Evolutionary conservation across 345 rosid genomes (phyloP).

Genomic region (Populus pruinosa): DNA sequence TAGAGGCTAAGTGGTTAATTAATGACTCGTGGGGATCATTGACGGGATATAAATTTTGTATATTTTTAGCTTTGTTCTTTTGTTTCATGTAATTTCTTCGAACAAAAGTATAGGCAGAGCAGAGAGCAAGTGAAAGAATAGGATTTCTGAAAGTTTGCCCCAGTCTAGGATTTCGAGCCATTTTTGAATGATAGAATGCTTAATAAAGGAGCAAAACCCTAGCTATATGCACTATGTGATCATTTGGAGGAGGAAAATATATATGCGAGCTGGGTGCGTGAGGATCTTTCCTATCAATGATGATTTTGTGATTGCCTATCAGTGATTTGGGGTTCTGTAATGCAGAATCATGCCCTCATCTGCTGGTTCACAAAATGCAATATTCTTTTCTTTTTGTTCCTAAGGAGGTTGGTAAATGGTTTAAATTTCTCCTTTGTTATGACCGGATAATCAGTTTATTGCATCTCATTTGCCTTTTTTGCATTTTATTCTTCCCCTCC

Average conservation of each 20-base stretch:
- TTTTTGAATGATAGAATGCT: background rate
- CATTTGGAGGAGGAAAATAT: background rate
- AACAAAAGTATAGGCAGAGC: background rate
- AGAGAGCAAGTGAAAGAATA: background rate
- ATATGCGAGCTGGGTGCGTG: too few species aligned
- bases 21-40: background rate
- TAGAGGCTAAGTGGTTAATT: background rate
- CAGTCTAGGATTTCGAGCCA: background rate
- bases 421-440: background rate
- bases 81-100: background rate
- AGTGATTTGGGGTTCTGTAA: background rate
- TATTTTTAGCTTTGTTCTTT: background rate
- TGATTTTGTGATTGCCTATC: background rate
- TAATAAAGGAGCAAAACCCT: background rate
- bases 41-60: background rate
- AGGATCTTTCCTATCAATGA: background rate
- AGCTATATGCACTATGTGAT: background rate
- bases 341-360: background rate
- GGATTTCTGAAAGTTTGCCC: background rate
- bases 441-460: background rate
- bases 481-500: background rate
- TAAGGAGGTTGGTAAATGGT: background rate
- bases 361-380: background rate
- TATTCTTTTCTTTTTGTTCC: background rate
- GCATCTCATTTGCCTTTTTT: background rate